Evolutionary conservation across 2,329 filamentous ascomycete genomes (phyloP), one percentile per base, ranked within the genome.

Genomic region (Bipolaris gigantea): DNA sequence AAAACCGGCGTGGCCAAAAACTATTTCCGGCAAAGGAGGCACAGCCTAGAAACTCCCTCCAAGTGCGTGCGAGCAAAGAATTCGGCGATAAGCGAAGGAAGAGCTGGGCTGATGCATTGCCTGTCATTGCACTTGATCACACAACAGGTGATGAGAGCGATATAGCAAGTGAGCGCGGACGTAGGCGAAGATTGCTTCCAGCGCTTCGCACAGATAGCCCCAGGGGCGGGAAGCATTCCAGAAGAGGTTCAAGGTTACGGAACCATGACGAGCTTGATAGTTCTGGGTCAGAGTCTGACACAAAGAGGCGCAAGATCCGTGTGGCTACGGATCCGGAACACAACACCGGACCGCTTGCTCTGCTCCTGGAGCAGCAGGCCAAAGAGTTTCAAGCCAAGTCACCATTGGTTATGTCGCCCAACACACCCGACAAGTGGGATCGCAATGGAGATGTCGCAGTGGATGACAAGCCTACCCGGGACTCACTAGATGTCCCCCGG

Each of bases 1-100:
- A 96, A 69, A 89, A 96, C 73, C 85, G 86, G 13, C 80, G 90
- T 65, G 91, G 91, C 67, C 82, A 84, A 43, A 87, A 83, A 53
- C 84, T 97, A 13, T 95, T 89, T 58, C 60, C 65, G 15, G 56
- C 64, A 4, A 66, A 56, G 39, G 66, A 71, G 23, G 49, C 43
- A 13, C 56, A 58, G n/a, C 61, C 60, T 33, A 64, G 64, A 48
- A 67, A 73, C 42, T 59, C 66, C 11, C 61, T 72, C 6, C 56
- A 62, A 43, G 65, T 66, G n/a, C 68, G 71, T 9, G 43, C 61
- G 11, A 73, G 71, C 56, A 73, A 69, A 50, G 72, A 75, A 7
- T 67, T 70, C 30, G 40, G 65, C 5, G 70, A 72, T 2, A 72
- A 73, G 32, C 53, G 69, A 19, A 65, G 69, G 42, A 64, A 55